Evolutionary conservation across 176 grass and related monocot genomes (phyloP).

Genomic region (Poa annua): DNA sequence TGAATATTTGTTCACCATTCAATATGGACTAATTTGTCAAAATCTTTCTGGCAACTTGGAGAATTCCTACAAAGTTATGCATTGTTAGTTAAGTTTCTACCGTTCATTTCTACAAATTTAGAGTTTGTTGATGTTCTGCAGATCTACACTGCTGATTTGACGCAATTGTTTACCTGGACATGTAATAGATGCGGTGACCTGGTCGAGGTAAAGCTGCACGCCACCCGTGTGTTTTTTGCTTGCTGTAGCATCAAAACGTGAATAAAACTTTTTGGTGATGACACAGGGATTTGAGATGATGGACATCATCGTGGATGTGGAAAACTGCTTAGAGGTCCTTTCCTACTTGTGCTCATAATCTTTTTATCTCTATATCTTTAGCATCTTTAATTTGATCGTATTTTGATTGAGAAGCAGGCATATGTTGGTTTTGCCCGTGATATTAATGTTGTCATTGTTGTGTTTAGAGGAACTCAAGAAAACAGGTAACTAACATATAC

Average conservation of each 20-base stretch:
- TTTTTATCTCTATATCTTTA: slow-evolving; percentile 18
- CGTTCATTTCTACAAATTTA: background rate
- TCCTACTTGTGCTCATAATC: background rate
- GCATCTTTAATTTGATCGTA: slow-evolving; percentile 11
- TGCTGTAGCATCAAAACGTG: background rate
- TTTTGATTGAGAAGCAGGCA: slow-evolving; percentile 57
- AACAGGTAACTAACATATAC: slow-evolving; percentile 60
- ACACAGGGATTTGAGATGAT: slow-evolving; percentile 79
- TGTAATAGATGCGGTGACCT: slow-evolving; percentile 83
- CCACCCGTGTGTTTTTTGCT: slow-evolving; percentile 11
- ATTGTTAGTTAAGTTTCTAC: background rate
- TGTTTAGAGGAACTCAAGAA: slow-evolving; percentile 96
- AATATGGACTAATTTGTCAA: background rate
- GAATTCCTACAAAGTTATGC: background rate
- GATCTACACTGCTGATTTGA: slow-evolving; percentile 94
- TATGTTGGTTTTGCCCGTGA: slow-evolving; percentile 89
- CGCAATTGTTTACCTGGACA: slow-evolving; percentile 87
- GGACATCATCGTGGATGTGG: slow-evolving; percentile 78
- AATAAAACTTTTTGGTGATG: slow-evolving; percentile 45
- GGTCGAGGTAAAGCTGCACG: slow-evolving; percentile 54
- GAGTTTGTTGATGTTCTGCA: slow-evolving; percentile 41
- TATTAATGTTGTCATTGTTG: slow-evolving; percentile 76
- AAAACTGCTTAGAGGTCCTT: slow-evolving; percentile 81
- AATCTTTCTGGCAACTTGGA: background rate
- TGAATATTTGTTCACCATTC: slow-evolving; percentile 1